A percentile compares a stretch with the other conserved stretches of the same genome.
Conservation (phyloP, 768 basidiomycete genomes). For the Auriscalpium orientale region DNA sequence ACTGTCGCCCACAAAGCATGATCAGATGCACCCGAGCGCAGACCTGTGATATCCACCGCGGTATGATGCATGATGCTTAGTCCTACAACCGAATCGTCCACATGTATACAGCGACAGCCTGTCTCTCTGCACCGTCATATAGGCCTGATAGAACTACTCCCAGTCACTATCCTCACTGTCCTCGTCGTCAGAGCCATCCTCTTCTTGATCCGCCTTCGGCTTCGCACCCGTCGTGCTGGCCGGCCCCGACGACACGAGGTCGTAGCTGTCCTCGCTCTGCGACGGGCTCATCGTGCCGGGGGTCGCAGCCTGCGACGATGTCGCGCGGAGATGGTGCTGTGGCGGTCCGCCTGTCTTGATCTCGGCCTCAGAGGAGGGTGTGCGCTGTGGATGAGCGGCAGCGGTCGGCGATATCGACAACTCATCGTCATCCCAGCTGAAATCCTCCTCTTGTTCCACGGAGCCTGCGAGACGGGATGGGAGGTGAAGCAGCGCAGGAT, state of each 20-base stretch:
- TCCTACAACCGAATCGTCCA: no score
- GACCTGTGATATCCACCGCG: no score
- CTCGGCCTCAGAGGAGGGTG: not conserved
- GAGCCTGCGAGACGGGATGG: constrained; percentile 32
- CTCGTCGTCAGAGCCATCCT: constrained; percentile 7
- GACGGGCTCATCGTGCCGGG: constrained; percentile 20
- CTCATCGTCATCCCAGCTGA: constrained; percentile 93
- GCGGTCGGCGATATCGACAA: constrained; percentile 32
- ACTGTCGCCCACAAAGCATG: no score
- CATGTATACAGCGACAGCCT: no score
- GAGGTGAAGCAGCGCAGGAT: constrained; percentile 2
- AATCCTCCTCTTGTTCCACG: constrained; percentile 72
- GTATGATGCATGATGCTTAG: no score
- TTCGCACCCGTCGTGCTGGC: constrained; percentile 17
- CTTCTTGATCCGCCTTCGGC: constrained; percentile 5
- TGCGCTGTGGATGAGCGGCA: not conserved
- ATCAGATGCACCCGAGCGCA: no score
- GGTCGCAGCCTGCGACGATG: constrained; percentile 9
- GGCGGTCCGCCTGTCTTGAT: not conserved
- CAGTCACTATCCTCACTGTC: constrained; percentile 20
- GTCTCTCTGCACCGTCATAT: no score
- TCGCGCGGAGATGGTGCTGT: not conserved
- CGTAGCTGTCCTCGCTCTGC: constrained; percentile 29
- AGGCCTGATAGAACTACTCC: constrained; percentile 8
- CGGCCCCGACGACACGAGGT: constrained; percentile 26